These are phyloP conservation scores for Teunomyces gatunensis DNA, from an alignment of 805 yeast species.

Conservation along the genomic window DNA sequence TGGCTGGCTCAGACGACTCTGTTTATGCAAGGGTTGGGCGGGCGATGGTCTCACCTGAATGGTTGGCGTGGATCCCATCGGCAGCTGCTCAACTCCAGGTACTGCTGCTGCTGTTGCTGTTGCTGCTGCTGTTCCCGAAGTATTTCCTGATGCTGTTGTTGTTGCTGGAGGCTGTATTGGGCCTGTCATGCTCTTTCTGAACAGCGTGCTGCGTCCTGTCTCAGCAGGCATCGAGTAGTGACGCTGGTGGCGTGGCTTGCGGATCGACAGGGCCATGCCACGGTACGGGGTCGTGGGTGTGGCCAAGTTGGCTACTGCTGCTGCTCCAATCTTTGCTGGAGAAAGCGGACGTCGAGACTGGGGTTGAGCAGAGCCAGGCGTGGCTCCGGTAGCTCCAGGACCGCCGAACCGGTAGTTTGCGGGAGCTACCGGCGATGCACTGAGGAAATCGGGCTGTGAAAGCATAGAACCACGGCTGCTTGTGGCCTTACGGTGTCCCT, in stretches of 20 bases:
- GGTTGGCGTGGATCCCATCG: conserved; percentile 27
- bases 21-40: conserved; percentile 40
- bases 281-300: conserved; percentile 36
- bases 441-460: conserved; percentile 16
- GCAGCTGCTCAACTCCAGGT: conserved; percentile 11
- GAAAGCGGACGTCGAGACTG: conserved; percentile 46
- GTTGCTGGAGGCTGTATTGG: not conserved
- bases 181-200: not conserved
- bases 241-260: conserved; percentile 31
- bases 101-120: not conserved
- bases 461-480: conserved; percentile 6
- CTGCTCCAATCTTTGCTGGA: conserved; percentile 72
- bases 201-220: conserved; percentile 4
- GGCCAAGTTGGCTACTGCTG: conserved; percentile 55
- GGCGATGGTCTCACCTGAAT: conserved; percentile 43
- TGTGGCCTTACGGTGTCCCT: conserved; percentile 6
- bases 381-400: conserved; percentile 4
- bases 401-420: conserved; percentile 37
- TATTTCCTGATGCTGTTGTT: not conserved
- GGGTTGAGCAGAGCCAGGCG: conserved; percentile 6
- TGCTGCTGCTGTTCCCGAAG: not conserved
- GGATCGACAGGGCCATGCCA: conserved; percentile 13
- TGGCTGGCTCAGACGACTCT: conserved; percentile 25
- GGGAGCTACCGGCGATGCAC: conserved; percentile 33
- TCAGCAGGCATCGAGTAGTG: conserved; percentile 44